A percentile compares a stretch with the other conserved stretches of the same genome.
Conservation (phyloP, 164 flowering plant genomes). For the Litsea cubeba region DNA sequence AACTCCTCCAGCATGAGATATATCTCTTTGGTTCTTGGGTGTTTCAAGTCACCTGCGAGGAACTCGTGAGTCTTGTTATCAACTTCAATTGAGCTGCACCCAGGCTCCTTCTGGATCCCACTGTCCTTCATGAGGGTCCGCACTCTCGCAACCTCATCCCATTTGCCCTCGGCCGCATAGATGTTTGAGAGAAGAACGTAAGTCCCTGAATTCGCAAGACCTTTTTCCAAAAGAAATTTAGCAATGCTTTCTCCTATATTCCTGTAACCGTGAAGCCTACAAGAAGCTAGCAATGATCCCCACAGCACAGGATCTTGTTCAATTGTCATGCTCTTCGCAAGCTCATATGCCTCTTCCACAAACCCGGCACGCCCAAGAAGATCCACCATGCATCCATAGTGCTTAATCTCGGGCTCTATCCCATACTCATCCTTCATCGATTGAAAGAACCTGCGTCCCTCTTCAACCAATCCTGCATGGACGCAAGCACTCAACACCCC, state of each 20-base stretch:
- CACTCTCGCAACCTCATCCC: slow-evolving; percentile 61
- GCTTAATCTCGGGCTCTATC: slow-evolving; percentile 74
- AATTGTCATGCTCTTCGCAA: slow-evolving; percentile 47
- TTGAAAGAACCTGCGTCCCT: slow-evolving; percentile 46
- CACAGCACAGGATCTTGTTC: slow-evolving; percentile 56
- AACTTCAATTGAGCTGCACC: slow-evolving; percentile 74
- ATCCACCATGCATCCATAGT: slow-evolving; percentile 88
- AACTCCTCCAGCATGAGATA: slow-evolving; percentile 61
- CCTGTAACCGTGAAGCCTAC: slow-evolving; percentile 50
- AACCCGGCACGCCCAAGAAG: slow-evolving; percentile 74
- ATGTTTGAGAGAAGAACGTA: slow-evolving; percentile 75
- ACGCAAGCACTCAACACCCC: slow-evolving; percentile 65
- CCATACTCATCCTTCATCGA: slow-evolving; percentile 47
- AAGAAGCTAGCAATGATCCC: slow-evolving; percentile 70
- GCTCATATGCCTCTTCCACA: slow-evolving; percentile 58
- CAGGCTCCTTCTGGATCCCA: slow-evolving; percentile 64
- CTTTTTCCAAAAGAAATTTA: slow-evolving; percentile 33
- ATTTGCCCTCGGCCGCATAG: slow-evolving; percentile 56
- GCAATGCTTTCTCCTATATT: slow-evolving; percentile 56
- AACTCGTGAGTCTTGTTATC: slow-evolving; percentile 59
- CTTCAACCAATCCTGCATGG: slow-evolving; percentile 57
- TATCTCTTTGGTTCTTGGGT: slow-evolving; percentile 57
- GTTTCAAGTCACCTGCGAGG: slow-evolving; percentile 64
- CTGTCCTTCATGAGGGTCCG: slow-evolving; percentile 64
- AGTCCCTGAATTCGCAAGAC: slow-evolving; percentile 60